These are phyloP conservation scores for Coniosporium tulheliwenetii DNA, from an alignment of 2,329 filamentous ascomycete genomes.

Conservation along the genomic window DNA sequence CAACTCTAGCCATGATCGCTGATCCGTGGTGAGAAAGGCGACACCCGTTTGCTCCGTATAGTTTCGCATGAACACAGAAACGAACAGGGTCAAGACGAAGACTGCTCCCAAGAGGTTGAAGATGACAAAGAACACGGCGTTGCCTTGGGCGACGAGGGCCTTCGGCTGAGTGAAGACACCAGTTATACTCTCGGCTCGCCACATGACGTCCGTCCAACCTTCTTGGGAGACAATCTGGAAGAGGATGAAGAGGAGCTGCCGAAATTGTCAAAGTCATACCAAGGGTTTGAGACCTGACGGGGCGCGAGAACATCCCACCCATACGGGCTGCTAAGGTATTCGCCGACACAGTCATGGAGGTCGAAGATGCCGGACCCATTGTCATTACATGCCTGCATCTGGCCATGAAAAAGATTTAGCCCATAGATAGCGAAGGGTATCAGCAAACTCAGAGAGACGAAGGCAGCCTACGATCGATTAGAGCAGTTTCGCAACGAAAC, in stretches of 20 bases:
- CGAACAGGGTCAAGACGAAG: constrained; percentile 92
- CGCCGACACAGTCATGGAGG: constrained; percentile 65
- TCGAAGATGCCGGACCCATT: constrained; percentile 36
- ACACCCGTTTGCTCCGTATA: constrained; percentile 98
- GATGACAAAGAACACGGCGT: constrained; percentile 84
- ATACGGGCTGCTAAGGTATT: constrained; percentile 62
- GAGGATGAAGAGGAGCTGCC: constrained; percentile 88
- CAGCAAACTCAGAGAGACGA: constrained; percentile 84
- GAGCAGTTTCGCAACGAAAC: constrained; percentile 1
- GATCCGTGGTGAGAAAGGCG: constrained; percentile 86
- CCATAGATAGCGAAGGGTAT: constrained; percentile 97
- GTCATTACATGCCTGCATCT: constrained; percentile 71
- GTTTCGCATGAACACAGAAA: constrained; percentile 99
- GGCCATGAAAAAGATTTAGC: constrained; percentile 78
- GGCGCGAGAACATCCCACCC: constrained; percentile 78
- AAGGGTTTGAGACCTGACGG: constrained; percentile 64
- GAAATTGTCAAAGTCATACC: constrained; percentile 89
- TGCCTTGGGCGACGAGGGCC: constrained; percentile 56
- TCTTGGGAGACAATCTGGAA: constrained; percentile 99
- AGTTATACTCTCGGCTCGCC: constrained; percentile 66
- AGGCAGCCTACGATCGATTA: constrained; percentile 43
- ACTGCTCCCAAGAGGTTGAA: constrained; percentile 96
- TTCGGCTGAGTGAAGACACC: constrained; percentile 60
- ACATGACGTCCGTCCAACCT: constrained; percentile 92
- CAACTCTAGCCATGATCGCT: constrained; percentile 91